phyloP scores from a whole-genome alignment of 1,139 yeast genomes.

The Lodderomyces theae region DNA sequence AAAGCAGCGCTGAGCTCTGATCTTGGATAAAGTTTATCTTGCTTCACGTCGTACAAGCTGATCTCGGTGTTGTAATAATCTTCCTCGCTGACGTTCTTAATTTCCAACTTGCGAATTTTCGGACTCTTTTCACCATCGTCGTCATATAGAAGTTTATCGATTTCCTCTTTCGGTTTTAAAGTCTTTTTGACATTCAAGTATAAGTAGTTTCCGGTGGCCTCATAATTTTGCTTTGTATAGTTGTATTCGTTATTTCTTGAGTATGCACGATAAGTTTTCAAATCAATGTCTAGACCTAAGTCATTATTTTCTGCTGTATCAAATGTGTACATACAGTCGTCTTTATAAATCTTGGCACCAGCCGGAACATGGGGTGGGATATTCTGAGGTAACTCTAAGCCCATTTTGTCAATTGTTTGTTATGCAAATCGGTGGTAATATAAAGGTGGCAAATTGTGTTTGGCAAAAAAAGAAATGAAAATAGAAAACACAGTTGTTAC shows the following conservation, averaged over 20 bases:
- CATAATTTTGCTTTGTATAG: constrained; percentile 55
- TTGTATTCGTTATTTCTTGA: constrained; percentile 46
- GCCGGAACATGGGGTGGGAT: constrained; percentile 20
- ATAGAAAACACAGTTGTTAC: no score
- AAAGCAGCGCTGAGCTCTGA: constrained; percentile 23
- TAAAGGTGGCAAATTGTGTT: neutral
- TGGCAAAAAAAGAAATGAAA: no score
- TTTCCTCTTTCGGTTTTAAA: constrained; percentile 37
- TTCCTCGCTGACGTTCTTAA: constrained; percentile 65
- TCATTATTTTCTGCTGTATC: constrained; percentile 63
- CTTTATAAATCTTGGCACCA: constrained; percentile 56
- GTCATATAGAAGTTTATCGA: constrained; percentile 18
- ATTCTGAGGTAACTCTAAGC: constrained; percentile 21
- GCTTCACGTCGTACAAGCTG: constrained; percentile 41
- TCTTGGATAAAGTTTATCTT: constrained; percentile 22
- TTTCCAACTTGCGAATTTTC: constrained; percentile 72
- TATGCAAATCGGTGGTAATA: constrained; percentile 4
- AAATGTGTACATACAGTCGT: constrained; percentile 80
- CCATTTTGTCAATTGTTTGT: constrained; percentile 6
- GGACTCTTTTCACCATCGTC: constrained; percentile 36
- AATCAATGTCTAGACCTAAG: constrained; percentile 70
- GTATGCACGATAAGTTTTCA: constrained; percentile 63
- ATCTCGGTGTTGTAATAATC: constrained; percentile 59
- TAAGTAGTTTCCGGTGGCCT: constrained; percentile 49
- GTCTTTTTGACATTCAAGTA: constrained; percentile 56